These are phyloP conservation scores for Venturia effusa DNA, from an alignment of 2,329 filamentous ascomycete genomes.

Conservation along the genomic window DNA sequence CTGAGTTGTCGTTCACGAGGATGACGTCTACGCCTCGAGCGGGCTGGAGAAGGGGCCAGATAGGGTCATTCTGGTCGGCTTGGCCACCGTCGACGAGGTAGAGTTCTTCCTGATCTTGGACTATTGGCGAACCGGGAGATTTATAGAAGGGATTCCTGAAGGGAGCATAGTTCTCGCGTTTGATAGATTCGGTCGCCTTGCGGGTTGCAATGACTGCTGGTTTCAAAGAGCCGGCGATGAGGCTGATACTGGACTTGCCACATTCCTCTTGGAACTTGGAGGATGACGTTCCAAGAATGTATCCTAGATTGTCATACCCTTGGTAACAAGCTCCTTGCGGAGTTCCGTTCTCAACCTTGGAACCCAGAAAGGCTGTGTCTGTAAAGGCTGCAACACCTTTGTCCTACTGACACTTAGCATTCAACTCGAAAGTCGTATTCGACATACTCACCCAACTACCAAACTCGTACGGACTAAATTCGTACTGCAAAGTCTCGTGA, in stretches of 20 bases:
- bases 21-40: slow-evolving; percentile 49
- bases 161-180: slow-evolving; percentile 33
- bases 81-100: slow-evolving; percentile 41
- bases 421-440: neutral
- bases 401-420: slow-evolving; percentile 27
- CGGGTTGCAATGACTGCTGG: slow-evolving; percentile 18
- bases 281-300: slow-evolving; percentile 34
- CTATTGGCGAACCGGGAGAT: slow-evolving; percentile 33
- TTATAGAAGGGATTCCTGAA: slow-evolving; percentile 53
- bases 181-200: slow-evolving; percentile 18
- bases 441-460: slow-evolving; percentile 38
- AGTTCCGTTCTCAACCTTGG: slow-evolving; percentile 43
- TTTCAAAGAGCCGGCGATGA: slow-evolving; percentile 17
- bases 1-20: slow-evolving; percentile 53
- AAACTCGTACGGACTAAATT: slow-evolving; percentile 57
- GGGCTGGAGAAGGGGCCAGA: slow-evolving; percentile 41
- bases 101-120: slow-evolving; percentile 27
- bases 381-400: slow-evolving; percentile 48
- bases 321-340: slow-evolving; percentile 33
- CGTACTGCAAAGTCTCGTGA: slow-evolving; percentile 49
- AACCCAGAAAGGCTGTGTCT: slow-evolving; percentile 49
- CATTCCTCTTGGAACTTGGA: slow-evolving; percentile 31
- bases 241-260: slow-evolving; percentile 11
- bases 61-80: slow-evolving; percentile 40
- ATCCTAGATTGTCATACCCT: slow-evolving; percentile 39